Evolutionary conservation across 305 asterid genomes (phyloP), one percentile per base, ranked within the genome.

Genomic region (Coffea humblotiana): DNA sequence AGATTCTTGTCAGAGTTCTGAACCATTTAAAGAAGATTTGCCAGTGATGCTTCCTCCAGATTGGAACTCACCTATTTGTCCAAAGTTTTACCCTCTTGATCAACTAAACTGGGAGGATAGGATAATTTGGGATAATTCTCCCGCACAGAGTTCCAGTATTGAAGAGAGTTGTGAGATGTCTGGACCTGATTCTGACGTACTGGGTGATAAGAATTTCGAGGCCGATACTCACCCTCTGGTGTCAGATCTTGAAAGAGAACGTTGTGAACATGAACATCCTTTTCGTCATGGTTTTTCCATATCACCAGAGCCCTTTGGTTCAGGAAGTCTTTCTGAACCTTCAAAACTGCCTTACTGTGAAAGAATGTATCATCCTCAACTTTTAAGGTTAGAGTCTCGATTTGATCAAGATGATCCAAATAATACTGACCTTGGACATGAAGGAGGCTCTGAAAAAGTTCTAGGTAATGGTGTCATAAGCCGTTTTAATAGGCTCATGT

Each of bases 71-170:
- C 83, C 84, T 66, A 83, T 78, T 74, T 85, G 91, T 54, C 80
- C 90, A 45, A 85, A 92, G 65, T 89, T 91, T 78, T 89, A 87
- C 83, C 95, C 97, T 78, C 91, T 96, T 86, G 98, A 93, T 81
- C 99, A 96, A 88, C 90, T 92, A 86, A 94, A 96, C 84, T 96
- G 99, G 99, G 99, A 96, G 87, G 98, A 94, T 84, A 87, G 82
- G 84, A 94, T 96, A 86, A 87, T 93, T 84, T 96, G 99, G 99
- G 87, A 90, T 80, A 88, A 88, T 85, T 92, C 99, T 75, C 97
- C 98, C 52, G 82, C 87, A 52, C 77, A 82, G 66, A 81, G 86
- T 86, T 90, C 82, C 73, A 85, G 81, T 83, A 77, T 85, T 83
- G 89, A 88, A 25, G 98, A 94, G 88, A 89, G 97, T 84, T 87